phyloP scores from a whole-genome alignment of 1,139 yeast species.

The Nadsonia commutata region DNA sequence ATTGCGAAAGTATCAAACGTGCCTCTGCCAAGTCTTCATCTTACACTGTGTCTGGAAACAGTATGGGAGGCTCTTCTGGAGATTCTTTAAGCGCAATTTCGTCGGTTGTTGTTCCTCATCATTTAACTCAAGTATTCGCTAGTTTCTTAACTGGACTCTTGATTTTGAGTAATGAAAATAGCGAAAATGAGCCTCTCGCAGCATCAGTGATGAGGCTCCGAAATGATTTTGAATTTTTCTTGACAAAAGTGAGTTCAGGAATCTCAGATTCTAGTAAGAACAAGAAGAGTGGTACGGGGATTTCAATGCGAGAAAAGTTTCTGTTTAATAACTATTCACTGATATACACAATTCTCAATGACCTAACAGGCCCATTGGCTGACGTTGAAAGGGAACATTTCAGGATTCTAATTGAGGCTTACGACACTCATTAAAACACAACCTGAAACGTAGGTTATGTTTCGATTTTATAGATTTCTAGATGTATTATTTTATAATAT shows the following conservation, averaged over 20 bases:
- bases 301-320: constrained; percentile 43
- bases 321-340: constrained; percentile 56
- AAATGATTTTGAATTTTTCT: constrained; percentile 62
- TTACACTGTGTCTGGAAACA: constrained; percentile 13
- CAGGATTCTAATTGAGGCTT: constrained; percentile 45
- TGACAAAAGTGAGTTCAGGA: constrained; percentile 42
- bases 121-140: constrained; percentile 67
- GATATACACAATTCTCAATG: constrained; percentile 23
- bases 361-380: constrained; percentile 35
- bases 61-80: constrained; percentile 15
- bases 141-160: constrained; percentile 60
- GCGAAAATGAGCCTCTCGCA: constrained; percentile 50
- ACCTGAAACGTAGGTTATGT: no score
- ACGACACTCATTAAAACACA: no score
- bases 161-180: constrained; percentile 29
- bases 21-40: constrained; percentile 22
- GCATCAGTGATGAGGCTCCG: constrained; percentile 55
- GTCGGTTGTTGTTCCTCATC: constrained; percentile 40
- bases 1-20: constrained; percentile 52
- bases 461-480: no score
- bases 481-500: no score
- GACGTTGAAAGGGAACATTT: constrained; percentile 49
- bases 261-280: constrained; percentile 20
- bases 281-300: constrained; percentile 25
- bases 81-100: constrained; percentile 18